Base-by-base conservation (phyloP, 75 land plant genomes). In the Selaginella tamariscina region DNA sequence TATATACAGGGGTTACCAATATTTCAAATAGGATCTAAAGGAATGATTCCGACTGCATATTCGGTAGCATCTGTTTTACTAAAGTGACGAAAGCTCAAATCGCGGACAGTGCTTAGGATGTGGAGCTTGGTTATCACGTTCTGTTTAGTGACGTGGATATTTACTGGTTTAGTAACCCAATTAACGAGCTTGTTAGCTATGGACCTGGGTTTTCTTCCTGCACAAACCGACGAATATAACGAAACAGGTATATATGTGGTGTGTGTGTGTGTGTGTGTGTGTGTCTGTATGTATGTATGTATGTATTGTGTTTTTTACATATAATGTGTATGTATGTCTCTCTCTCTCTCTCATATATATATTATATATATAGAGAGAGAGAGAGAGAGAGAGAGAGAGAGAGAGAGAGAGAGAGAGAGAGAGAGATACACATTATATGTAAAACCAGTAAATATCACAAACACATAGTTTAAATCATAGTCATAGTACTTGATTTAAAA, bases 131-230 rank as follows among this genome's bases (percentile, higher is more conserved):
- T 1, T 93, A 81, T 67, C 83, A 85, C 72, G 98, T 93, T 28
- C 88, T 93, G 31, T 39, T 93, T 56, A 86, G 96, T 71, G 96
- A 93, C 77, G 98, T 93, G 20, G 98, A 93, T 73, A 81, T 93
- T n/a, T 93, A 89, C 54, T 93, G 96, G 98, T 93, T 93, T 59
- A 70, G 72, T 55, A 83, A 88, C 66, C 97, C 97, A 27, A 31
- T 86, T 2, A 78, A 86, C 22, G 77, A 77, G 20, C 76, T 92
- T 63, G 70, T 56, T 44, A 71, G 85, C 2, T 86, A 77, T 77
- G 94, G 87, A 29, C n/a, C 86, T 85, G 44, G 77, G 77, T 39
- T 72, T 80, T 56, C 81, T 91, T 27, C 82, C 67, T 2, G 97
- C 89, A 32, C 97, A 91, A 56, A 85, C 83, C 27, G 97, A 91